Evolutionary conservation across 129 eudicot genomes (phyloP), one percentile per base, ranked within the genome.

Genomic region (sunflower (Helianthus annuus)): DNA sequence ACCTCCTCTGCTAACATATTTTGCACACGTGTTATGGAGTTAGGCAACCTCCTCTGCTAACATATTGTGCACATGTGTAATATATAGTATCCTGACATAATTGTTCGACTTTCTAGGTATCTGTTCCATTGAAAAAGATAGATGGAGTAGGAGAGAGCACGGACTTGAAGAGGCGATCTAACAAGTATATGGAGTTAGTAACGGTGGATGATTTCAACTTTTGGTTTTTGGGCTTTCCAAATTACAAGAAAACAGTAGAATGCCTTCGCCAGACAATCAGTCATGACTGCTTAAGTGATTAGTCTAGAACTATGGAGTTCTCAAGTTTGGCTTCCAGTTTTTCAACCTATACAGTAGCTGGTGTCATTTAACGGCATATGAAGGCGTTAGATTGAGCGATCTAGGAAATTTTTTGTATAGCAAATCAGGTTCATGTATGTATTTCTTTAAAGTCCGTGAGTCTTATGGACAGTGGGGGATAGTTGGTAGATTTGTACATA

Each of bases 171-270:
- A 72, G 6, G 56, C 56, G 63, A 65, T 81, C 79, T 1, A 78
- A 76, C 62, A 81, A 60, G 72, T 81, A 71, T 55, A n/a, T 27
- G 46, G 48, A 58, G 58, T 29, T 58, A 7, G 76, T 45, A 11
- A 71, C 81, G 0, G 62, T 73, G n/a, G 86, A 69, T 70, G 70
- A 70, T 69, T 78, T 69, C 60, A 77, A 14, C 44, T 83, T 83
- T 64, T 83, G 81, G 86, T 80, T 80, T 61, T 27, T 79, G 76
- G 79, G 76, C 13, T 60, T 79, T 64, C 49, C 24, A 32, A 24
- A 71, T 71, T 71, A 58, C 29, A 58, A 58, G 15, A 57, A 46
- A 32, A 58, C 68, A 14, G 6, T 58, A 58, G 51, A 39, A 29
- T 71, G 36, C 56, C 68, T 71, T 9, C 57, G 1, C n/a, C 42